phyloP scores from a whole-genome alignment of 148 eudicot genomes.

The Selenicereus undatus region DNA sequence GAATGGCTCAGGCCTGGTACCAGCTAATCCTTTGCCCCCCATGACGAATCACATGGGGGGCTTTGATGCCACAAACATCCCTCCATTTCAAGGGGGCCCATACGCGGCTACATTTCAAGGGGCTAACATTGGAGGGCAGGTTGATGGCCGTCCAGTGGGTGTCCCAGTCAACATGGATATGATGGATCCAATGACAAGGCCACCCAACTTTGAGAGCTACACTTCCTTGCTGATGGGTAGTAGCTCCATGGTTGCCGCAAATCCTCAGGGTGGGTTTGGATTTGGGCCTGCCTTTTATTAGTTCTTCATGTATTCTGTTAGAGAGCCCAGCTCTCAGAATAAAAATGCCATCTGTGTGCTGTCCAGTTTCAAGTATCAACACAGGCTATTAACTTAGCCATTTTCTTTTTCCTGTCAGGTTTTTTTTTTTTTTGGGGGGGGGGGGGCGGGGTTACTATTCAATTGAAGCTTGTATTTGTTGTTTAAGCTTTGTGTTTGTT shows the following conservation, averaged over 20 bases:
- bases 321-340: not conserved
- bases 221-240: not conserved
- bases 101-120: not conserved
- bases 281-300: conserved; percentile 5
- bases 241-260: not conserved
- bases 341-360: not conserved
- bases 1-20: not conserved
- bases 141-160: too few species aligned
- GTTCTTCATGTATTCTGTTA: not conserved
- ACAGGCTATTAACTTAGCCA: not conserved
- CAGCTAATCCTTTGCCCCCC: not conserved
- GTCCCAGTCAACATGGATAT: not conserved
- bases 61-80: not conserved
- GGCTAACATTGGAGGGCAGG: conserved; percentile 10
- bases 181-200: not conserved
- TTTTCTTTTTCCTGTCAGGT: not conserved
- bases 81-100: conserved; percentile 8
- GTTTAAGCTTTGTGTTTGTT: not conserved
- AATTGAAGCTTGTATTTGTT: not conserved
- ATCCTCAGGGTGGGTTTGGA: conserved; percentile 6
- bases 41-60: conserved; percentile 1
- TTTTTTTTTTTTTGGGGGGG: not conserved
- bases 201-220: not conserved
- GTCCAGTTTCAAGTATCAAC: not conserved
- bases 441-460: too few species aligned